phyloP scores from a whole-genome alignment of 352 stramenopile genomes.

The Pythium vanterpoolii region DNA sequence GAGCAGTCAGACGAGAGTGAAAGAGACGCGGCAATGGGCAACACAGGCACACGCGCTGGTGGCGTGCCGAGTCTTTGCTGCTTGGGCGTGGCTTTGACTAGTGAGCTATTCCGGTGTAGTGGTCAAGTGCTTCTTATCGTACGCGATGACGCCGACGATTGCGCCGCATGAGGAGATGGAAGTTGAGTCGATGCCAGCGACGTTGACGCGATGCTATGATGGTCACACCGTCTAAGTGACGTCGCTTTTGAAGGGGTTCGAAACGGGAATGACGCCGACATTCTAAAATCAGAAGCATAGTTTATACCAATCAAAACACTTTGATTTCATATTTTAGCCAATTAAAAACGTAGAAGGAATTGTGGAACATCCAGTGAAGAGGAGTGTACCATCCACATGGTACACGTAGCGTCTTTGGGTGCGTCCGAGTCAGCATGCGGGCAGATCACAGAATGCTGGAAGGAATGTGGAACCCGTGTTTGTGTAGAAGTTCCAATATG shows the following conservation, averaged over 20 bases:
- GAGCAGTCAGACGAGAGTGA: background rate
- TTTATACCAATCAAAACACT: background rate
- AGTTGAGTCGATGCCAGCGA: background rate
- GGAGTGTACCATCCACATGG: background rate
- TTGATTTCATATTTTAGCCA: background rate
- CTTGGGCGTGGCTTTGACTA: constrained; percentile 3
- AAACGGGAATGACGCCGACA: constrained; percentile 8
- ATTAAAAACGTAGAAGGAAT: background rate
- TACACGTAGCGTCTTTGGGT: background rate
- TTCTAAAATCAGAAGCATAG: constrained; percentile 4
- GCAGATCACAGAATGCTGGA: background rate
- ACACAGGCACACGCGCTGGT: too few relatives aligned
- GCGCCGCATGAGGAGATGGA: background rate
- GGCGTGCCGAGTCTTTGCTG: constrained; percentile 5
- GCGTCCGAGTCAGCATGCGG: background rate
- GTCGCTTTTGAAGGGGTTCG: background rate
- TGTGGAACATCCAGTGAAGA: background rate
- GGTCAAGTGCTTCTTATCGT: background rate
- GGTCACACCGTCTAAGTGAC: background rate
- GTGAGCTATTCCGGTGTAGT: constrained; percentile 5
- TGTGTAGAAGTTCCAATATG: background rate
- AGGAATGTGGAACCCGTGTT: too few relatives aligned
- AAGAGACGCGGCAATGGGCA: background rate
- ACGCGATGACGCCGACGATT: background rate
- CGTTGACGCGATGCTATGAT: constrained; percentile 3